Percentiles rank a stretch among this genome's conserved stretches.
phyloP scores from a whole-genome alignment of 805 yeast species.

The Maudiozyma pseudohumilis region DNA sequence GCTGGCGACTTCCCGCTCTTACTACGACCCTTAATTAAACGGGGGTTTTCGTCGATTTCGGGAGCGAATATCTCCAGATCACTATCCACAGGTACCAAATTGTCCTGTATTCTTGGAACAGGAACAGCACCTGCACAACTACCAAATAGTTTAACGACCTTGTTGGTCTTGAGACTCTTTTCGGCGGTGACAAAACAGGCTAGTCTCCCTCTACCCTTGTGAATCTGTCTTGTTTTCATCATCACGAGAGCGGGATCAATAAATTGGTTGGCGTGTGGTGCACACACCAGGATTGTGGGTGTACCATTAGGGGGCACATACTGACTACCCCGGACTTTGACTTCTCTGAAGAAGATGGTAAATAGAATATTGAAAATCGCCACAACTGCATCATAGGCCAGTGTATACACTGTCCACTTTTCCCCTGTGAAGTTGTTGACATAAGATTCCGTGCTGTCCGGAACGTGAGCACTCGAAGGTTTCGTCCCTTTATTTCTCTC shows the following conservation, averaged over 20 bases:
- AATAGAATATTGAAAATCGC: slow-evolving; percentile 24
- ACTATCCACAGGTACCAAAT: slow-evolving; percentile 48
- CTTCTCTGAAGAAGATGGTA: slow-evolving; percentile 57
- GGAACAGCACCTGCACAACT: slow-evolving; percentile 71
- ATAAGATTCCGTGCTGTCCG: slow-evolving; percentile 12
- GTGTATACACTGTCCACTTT: slow-evolving; percentile 16
- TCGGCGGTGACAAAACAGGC: slow-evolving; percentile 79
- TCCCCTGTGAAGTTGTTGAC: slow-evolving; percentile 22
- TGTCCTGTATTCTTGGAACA: slow-evolving; percentile 86
- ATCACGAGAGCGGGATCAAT: slow-evolving; percentile 71
- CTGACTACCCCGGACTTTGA: slow-evolving; percentile 54
- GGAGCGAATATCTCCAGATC: slow-evolving; percentile 52
- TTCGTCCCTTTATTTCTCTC: too few species aligned
- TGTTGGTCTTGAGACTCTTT: slow-evolving; percentile 44
- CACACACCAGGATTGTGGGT: slow-evolving; percentile 69
- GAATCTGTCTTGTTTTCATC: slow-evolving; percentile 51
- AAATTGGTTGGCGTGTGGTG: slow-evolving; percentile 84
- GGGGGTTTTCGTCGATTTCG: slow-evolving; percentile 37
- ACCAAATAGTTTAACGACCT: slow-evolving; percentile 67
- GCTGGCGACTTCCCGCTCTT: slow-evolving; percentile 8
- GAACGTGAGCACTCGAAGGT: slow-evolving; percentile 20
- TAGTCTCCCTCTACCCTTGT: slow-evolving; percentile 45
- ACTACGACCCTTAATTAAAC: slow-evolving; percentile 47
- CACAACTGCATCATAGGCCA: slow-evolving; percentile 25
- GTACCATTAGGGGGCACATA: slow-evolving; percentile 24